Evolutionary conservation across 2,329 filamentous ascomycete species (phyloP), one percentile per base, ranked within the genome.

Genomic region (Phyllosticta citrichinensis): DNA sequence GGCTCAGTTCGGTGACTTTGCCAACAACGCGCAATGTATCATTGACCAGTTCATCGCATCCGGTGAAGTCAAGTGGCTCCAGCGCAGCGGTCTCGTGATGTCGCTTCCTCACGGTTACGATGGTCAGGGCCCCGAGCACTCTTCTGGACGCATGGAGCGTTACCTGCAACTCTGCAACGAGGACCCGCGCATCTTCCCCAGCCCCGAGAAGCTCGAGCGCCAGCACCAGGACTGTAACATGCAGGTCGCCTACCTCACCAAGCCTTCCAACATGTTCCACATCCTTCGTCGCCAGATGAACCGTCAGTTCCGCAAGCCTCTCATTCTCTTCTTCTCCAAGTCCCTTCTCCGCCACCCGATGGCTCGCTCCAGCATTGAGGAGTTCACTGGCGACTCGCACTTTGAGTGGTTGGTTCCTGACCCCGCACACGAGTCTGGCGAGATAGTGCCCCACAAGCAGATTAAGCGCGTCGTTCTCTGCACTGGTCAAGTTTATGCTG

Each of bases 161-260:
- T 99, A 96, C 79, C 83, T 99, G 65, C 94, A 97, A 77, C 86
- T 99, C 63, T 94, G 88, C 79, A 97, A 97, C 77, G 94, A 99
- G 76, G 94, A 99, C 72, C 92, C 94, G 61, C 89, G 94, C 65
- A 84, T 94, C 69, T 99, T 91, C 86, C 94, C 94, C 58, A 82
- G 85, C 1, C 81, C 83, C 33, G 91, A 96, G 66, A 97, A 94
- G 81, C 85, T 97, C 63, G 87, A 95, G 60, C 91, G 94, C 68
- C 94, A 97, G 78, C 94, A 99, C 80, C 94, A 99, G 80, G 94
- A 99, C 79, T 96, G 91, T 83, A 99, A 99, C 80, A 96, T 99
- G 86, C 94, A 99, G 80, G 88, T 99, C 74, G 91, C 87, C 61
- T 96, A 94, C 81, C 92, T 95, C 85, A 99, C 94, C n/a, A 89